Evolutionary conservation across 345 rosid species (phyloP), one percentile per base, ranked within the genome.

Genomic region (Kernera saxatilis): DNA sequence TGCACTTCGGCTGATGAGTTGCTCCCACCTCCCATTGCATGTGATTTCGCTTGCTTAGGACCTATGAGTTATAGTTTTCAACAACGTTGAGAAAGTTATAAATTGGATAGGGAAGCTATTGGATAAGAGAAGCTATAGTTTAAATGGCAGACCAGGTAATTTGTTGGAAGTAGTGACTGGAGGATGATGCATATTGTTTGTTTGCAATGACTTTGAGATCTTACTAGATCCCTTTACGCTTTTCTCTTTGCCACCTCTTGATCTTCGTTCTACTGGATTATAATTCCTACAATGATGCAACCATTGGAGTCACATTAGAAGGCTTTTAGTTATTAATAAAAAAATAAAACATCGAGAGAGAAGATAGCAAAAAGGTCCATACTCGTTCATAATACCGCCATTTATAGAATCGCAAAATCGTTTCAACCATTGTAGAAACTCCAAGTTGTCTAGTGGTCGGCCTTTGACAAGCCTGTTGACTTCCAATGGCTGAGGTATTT

Each of bases 381-480:
- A 93, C 99, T 93, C 96, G 17, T 91, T 93, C 94, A 91, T 84
- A 43, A 89, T 89, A 82, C 99, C 99, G 29, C 97, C 96, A 75
- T 94, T 94, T 3, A 91, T 78, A 37, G 99, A 91, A 82, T 94
- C 99, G 69, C 99, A 94, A 64, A 89, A 91, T 10, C 96, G 87
- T 78, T 89, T 94, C 60, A 94, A 83, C 99, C 99, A 94, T 48
- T 94, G 99, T 48, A 91, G 77, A 80, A 91, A 91, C 85, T 94
- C 99, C 91, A 94, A 84, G 78, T 94, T 94, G 88, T 94, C 97
- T 84, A 94, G 76, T 57, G 97, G 92, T 35, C 96, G 81, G 44
- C 95, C 96, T 81, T 94, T 94, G 46, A 94, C 86, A 61, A 94
- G 96, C 81, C 83, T 87, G 72, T 87, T 89, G 67, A 94, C 99